phyloP scores from a whole-genome alignment of 768 basidiomycete species.

The Cystobasidium ongulense region DNA sequence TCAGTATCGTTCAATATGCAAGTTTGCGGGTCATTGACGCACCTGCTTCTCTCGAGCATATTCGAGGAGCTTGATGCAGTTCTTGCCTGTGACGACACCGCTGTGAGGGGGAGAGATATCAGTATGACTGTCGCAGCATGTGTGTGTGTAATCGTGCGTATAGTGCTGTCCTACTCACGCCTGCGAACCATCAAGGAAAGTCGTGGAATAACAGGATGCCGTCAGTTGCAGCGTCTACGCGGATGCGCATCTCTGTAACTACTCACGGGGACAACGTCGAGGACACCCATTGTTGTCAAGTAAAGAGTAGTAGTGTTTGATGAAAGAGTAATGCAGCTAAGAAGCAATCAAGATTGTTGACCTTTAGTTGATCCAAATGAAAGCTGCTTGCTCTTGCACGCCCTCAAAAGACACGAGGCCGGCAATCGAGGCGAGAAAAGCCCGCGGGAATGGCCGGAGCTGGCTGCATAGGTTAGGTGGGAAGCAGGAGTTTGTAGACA shows the following conservation, averaged over 20 bases:
- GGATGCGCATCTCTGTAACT: neutral
- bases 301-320: neutral
- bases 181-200: neutral
- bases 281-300: slow-evolving; percentile 31
- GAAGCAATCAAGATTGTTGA: neutral
- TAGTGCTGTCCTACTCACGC: slow-evolving; percentile 3
- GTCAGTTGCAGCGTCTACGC: neutral
- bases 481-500: no score
- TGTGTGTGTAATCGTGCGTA: neutral
- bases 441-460: no score
- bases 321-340: neutral
- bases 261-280: slow-evolving; percentile 47
- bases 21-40: slow-evolving; percentile 38
- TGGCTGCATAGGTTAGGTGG: no score
- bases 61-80: slow-evolving; percentile 89
- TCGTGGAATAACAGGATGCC: neutral
- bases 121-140: no score
- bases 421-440: slow-evolving; percentile 1
- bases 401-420: no score
- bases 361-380: neutral
- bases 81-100: slow-evolving; percentile 89
- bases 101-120: neutral
- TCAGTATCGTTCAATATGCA: slow-evolving; percentile 8
- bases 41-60: slow-evolving; percentile 86
- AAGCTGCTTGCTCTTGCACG: no score